Base-by-base conservation (phyloP, 345 rosid genomes). In the Salix caprea region DNA sequence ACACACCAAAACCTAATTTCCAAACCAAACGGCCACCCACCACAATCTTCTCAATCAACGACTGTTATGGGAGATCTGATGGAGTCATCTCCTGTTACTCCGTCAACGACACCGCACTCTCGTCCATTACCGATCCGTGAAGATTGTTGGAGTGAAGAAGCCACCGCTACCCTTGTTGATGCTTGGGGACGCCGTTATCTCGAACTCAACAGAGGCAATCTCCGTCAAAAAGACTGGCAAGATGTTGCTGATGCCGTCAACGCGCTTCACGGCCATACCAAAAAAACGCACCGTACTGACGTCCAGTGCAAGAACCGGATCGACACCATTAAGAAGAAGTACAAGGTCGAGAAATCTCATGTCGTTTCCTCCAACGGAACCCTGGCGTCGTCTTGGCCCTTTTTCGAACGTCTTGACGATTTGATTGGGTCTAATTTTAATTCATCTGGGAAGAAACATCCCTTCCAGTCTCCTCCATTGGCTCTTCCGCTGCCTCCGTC, bases 71-170 rank as follows among this genome's bases (percentile, higher is more conserved):
- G 74, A 7, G 82, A 79, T 56, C 82, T 79, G 21, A 81, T 75
- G 40, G 81, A 77, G 9, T n/a, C 28, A 58, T 58, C 62, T 58
- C 61, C 72, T 24, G 66, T 73, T n/a, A 48, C 71, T 60, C 75
- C 81, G 67, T 76, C 73, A 48, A 14, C 77, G 67, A 21, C 71
- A 6, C 60, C 75, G 24, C 74, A 79, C 74, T 82, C 85, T 24
- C 85, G 85, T 1, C 72, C 85, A 6, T 19, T 91, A 9, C 93
- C 99, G 4, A 88, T 90, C 66, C 91, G 99, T 3, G 99, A 96
- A 48, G 99, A 96, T 73, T 96, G 97, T 87, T 96, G 99, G 99
- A 92, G 95, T 82, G 98, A 94, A 81, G 99, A 92, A 71, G 99
- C 99, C 32, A 96, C 97, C 19, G 87, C 90, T 52, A 96, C 99